Evolutionary conservation across 2,329 filamentous ascomycete genomes (phyloP).

Genomic region (Triangularia setosa): DNA sequence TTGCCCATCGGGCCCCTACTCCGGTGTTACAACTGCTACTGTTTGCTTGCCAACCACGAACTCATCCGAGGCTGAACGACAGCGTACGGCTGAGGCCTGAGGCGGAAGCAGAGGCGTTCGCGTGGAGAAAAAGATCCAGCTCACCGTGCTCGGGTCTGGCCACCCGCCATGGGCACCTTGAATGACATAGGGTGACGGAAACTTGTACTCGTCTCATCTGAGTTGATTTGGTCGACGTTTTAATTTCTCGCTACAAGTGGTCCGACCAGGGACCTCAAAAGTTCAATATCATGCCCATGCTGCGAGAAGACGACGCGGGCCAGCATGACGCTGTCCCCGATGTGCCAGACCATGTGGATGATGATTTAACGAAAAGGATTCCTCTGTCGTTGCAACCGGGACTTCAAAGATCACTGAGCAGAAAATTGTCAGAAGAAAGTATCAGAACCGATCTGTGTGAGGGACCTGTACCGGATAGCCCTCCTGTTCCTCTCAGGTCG

Average conservation of each 20-base stretch:
- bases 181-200: conserved; percentile 1
- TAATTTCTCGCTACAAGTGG: neutral
- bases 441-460: conserved; percentile 60
- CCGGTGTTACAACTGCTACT: neutral
- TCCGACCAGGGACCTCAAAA: neutral
- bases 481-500: conserved; percentile 23
- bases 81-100: neutral
- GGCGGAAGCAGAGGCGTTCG: neutral
- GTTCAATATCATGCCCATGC: neutral
- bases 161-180: neutral
- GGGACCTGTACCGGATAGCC: conserved; percentile 48
- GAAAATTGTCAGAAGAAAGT: conserved; percentile 55
- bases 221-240: neutral
- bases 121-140: neutral
- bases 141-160: neutral
- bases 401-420: conserved; percentile 24
- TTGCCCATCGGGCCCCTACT: neutral
- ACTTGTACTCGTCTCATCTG: conserved; percentile 3
- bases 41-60: neutral
- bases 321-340: conserved; percentile 2
- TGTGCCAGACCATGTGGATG: neutral
- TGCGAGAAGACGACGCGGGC: neutral
- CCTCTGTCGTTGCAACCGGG: neutral
- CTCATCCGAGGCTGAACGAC: neutral
- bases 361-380: neutral